A percentile compares a stretch with the other conserved stretches of the same genome.
Conservation (phyloP, 345 rosid species). For the Lepidium aucheri region DNA sequence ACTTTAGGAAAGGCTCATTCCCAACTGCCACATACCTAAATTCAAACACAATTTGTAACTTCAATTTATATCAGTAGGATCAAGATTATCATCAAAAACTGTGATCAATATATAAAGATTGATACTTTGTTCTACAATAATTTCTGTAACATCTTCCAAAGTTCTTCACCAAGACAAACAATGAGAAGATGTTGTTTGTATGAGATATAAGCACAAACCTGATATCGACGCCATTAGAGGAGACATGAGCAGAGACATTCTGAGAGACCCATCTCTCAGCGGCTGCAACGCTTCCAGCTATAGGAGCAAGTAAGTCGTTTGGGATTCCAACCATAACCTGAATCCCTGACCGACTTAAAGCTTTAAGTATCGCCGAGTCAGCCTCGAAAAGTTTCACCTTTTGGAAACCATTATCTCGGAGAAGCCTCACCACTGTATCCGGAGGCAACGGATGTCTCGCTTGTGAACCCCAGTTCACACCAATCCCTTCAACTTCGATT, state of each 20-base stretch:
- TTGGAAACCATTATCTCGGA: conserved; percentile 50
- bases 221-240: conserved; percentile 51
- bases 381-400: conserved; percentile 79
- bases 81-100: neutral
- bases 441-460: conserved; percentile 53
- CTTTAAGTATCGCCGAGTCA: conserved; percentile 35
- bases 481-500: conserved; percentile 30
- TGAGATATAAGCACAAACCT: conserved; percentile 31
- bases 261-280: conserved; percentile 68
- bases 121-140: neutral
- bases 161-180: neutral
- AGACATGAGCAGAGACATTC: conserved; percentile 55
- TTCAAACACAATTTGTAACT: neutral
- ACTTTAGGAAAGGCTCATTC: conserved; percentile 54
- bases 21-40: conserved; percentile 63
- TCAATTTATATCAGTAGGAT: neutral
- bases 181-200: no score
- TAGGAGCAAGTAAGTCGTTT: conserved; percentile 50
- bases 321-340: conserved; percentile 83
- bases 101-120: neutral
- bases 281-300: conserved; percentile 45
- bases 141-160: neutral
- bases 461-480: conserved; percentile 76
- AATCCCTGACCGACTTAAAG: conserved; percentile 50
- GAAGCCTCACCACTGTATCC: conserved; percentile 44